Evolutionary conservation across 2,329 filamentous ascomycete species (phyloP), one percentile per base, ranked within the genome.

Genomic region (Nemania sp.): DNA sequence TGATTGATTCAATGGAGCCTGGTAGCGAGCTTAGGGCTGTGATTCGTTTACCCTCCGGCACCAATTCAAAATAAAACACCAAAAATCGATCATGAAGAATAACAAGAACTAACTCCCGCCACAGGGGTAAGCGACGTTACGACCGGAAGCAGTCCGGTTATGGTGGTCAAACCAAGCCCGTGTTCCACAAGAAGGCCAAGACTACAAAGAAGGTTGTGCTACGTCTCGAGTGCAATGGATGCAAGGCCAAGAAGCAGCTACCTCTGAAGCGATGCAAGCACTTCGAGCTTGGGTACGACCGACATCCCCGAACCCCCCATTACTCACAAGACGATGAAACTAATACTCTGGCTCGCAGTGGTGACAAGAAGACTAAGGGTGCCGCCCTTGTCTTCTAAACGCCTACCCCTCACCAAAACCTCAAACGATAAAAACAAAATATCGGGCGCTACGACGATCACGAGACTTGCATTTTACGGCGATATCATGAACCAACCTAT

Each of bases 321-420:
- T 20, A 29, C 38, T 47, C 29, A 59, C 32, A 56, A 51, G 56
- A 67, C 29, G 53, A 54, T 35, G 41, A 63, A 20, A 64, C 67
- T 64, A 58, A 69, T 38, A 62, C 66, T 49, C 41, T 20, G 55
- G 26, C n/a, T 52, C 66, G 32, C 78, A 97, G 96, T 91, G 96
- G 96, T 90, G 96, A 99, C 92, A 99, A 99, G 94, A 99, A 99
- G 93, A 99, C 96, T 80, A 99, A 99, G 94, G 96, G 96, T 92
- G 96, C 96, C 80, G 96, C 96, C 86, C 91, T 99, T 82, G 96
- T 99, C 81, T 99, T 99, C 90, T 99, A 97, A 72, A 64, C 58
- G 22, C 22, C n/a, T 56, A 54, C 61, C 22, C 43, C n/a, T 63
- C 27, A 55, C 27, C 41, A 62, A 60, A 63, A 32, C 22, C 47